Conservation (phyloP, 805 yeast genomes). For the Candida tibetensis region DNA sequence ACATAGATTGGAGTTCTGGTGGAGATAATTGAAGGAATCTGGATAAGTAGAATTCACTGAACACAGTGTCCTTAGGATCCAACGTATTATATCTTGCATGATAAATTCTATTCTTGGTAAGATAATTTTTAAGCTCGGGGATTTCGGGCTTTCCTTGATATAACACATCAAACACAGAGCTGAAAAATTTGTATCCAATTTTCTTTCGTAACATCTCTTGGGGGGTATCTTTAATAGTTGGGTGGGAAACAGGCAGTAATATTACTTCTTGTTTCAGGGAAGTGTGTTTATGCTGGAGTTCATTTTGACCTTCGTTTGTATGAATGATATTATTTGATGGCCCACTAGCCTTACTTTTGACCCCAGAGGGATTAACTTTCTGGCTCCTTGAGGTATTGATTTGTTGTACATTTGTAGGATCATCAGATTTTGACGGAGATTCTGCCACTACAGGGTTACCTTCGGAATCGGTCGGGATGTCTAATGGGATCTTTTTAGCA, state of each 20-base stretch:
- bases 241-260: conserved; percentile 1
- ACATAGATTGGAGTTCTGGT: conserved; percentile 44
- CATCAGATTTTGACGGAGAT: background rate
- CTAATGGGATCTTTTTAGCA: background rate
- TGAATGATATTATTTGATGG: background rate
- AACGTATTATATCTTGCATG: conserved; percentile 48
- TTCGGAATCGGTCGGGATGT: background rate
- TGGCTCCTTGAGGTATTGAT: no score
- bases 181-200: conserved; percentile 42
- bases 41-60: conserved; percentile 53
- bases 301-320: background rate
- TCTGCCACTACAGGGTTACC: background rate
- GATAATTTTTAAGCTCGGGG: conserved; percentile 41
- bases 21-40: conserved; percentile 46
- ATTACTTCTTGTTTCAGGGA: background rate
- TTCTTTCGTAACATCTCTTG: conserved; percentile 10
- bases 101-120: conserved; percentile 45
- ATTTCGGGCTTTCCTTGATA: conserved; percentile 46
- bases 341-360: background rate
- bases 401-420: background rate
- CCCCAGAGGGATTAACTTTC: background rate
- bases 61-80: conserved; percentile 26
- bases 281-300: background rate
- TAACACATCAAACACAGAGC: conserved; percentile 40
- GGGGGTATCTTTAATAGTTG: conserved; percentile 1